These are phyloP conservation scores for Pseudogymnoascus sp. DNA, from an alignment of 2,329 filamentous ascomycete genomes.

Conservation along the genomic window DNA sequence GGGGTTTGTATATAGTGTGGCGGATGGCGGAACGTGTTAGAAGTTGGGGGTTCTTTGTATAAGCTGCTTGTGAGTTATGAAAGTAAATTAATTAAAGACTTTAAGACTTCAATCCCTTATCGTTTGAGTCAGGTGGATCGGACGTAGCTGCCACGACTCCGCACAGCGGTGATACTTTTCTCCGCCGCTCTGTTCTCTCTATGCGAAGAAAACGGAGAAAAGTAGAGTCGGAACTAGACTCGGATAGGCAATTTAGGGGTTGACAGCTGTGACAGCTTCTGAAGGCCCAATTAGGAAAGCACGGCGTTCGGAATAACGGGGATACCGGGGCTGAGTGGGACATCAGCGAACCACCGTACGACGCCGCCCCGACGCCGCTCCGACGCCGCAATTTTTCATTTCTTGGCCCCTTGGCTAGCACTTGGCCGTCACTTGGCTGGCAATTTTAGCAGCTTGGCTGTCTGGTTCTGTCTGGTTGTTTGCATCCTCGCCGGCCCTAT, in stretches of 20 bases:
- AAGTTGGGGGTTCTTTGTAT: not conserved
- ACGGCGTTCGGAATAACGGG: not conserved
- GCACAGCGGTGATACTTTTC: not conserved
- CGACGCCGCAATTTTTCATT: not conserved
- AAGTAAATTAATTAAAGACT: not conserved
- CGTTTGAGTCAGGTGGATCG: constrained; percentile 3
- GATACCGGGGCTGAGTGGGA: not conserved
- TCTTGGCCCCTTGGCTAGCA: not conserved
- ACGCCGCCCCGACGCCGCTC: too few relatives aligned
- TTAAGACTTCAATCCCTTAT: not conserved
- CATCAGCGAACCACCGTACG: not conserved
- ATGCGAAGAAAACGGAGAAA: too few relatives aligned
- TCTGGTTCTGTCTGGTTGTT: not conserved
- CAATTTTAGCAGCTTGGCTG: not conserved
- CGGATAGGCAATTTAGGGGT: not conserved
- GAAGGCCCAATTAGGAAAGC: not conserved
- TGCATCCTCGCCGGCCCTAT: not conserved
- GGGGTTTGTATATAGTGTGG: not conserved
- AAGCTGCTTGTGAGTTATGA: not conserved
- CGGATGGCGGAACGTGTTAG: not conserved
- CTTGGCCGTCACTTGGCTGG: not conserved
- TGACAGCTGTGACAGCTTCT: not conserved
- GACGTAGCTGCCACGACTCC: not conserved
- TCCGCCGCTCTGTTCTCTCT: too few relatives aligned
- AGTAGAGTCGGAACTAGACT: too few relatives aligned